These are phyloP conservation scores for Flueggea neowawraea DNA, from an alignment of 441 rosid genomes.

Conservation along the genomic window DNA sequence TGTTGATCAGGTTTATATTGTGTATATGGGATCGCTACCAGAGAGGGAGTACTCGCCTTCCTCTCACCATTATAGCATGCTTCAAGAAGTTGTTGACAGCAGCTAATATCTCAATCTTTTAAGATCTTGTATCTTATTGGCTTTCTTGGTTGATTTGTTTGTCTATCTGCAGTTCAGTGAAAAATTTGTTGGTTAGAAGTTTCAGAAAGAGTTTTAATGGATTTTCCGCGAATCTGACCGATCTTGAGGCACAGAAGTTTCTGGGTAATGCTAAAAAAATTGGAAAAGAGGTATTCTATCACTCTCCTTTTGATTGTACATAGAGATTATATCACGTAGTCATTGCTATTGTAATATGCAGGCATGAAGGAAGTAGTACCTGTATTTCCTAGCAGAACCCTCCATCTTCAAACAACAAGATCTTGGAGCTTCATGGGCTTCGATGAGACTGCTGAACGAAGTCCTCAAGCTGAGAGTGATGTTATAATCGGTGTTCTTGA, in stretches of 20 bases:
- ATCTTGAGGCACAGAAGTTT: slow-evolving; percentile 26
- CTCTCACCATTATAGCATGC: slow-evolving; percentile 38
- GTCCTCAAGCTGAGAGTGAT: slow-evolving; percentile 23
- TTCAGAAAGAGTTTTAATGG: slow-evolving; percentile 51
- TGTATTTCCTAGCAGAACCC: slow-evolving; percentile 39
- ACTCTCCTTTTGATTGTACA: background rate
- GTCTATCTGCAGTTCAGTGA: background rate
- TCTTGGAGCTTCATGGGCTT: slow-evolving; percentile 59
- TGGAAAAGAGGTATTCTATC: background rate
- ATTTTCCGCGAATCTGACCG: slow-evolving; percentile 41
- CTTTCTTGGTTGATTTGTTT: background rate
- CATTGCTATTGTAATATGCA: slow-evolving; percentile 2
- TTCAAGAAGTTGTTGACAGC: slow-evolving; percentile 21
- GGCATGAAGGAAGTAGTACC: slow-evolving; percentile 40
- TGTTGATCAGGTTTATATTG: slow-evolving; percentile 37
- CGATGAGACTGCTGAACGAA: slow-evolving; percentile 8
- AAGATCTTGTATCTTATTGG: background rate
- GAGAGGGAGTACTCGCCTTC: slow-evolving; percentile 24
- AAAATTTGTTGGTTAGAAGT: slow-evolving; percentile 36
- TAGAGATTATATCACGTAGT: no score
- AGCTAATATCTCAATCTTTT: slow-evolving; percentile 15
- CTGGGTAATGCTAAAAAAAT: slow-evolving; percentile 7
- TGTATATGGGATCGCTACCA: slow-evolving; percentile 62
- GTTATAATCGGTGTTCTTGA: slow-evolving; percentile 35
- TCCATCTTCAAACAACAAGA: slow-evolving; percentile 40